These are phyloP conservation scores for Zygnema circumcarinatum DNA, from an alignment of 139 green algal genomes.

Conservation along the genomic window DNA sequence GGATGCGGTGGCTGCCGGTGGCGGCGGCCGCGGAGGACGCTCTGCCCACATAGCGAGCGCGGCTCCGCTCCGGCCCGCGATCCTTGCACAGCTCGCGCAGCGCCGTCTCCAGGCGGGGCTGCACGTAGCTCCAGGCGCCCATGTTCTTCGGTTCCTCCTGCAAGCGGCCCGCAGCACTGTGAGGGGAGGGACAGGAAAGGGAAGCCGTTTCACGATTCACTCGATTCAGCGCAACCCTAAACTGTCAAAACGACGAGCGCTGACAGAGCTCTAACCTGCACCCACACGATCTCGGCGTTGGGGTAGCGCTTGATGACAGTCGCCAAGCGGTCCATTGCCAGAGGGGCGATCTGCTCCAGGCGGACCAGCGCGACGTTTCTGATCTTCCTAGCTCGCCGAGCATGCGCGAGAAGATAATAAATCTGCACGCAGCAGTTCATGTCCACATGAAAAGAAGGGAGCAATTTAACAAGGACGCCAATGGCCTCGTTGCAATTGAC, in stretches of 20 bases:
- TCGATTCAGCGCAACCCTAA: too few relatives aligned
- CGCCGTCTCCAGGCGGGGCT: conserved; percentile 82
- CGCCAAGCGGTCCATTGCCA: conserved; percentile 76
- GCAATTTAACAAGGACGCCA: too few relatives aligned
- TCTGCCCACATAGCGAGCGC: conserved; percentile 70
- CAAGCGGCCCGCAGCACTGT: conserved; percentile 16
- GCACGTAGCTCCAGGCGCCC: conserved; percentile 90
- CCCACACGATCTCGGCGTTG: conserved; percentile 78
- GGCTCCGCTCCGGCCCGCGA: not conserved
- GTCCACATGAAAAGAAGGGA: not conserved
- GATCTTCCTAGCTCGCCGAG: conserved; percentile 57
- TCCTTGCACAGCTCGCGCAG: conserved; percentile 64
- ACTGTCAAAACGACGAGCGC: too few relatives aligned
- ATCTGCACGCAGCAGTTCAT: too few relatives aligned
- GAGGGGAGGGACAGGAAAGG: too few relatives aligned
- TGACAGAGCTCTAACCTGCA: too few relatives aligned
- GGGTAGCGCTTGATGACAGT: conserved; percentile 66
- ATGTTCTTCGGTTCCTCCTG: conserved; percentile 99
- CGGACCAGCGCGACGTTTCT: conserved; percentile 76
- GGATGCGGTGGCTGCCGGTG: conserved; percentile 39
- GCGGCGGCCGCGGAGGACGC: conserved; percentile 60
- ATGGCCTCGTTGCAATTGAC: too few relatives aligned
- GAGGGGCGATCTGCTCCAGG: conserved; percentile 83
- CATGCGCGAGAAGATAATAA: conserved; percentile 49
- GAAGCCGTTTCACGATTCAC: too few relatives aligned